Evolutionary conservation across 169 alveolate genomes (phyloP), one percentile per base, ranked within the genome.

Genomic region (Cryptosporidium parvum): DNA sequence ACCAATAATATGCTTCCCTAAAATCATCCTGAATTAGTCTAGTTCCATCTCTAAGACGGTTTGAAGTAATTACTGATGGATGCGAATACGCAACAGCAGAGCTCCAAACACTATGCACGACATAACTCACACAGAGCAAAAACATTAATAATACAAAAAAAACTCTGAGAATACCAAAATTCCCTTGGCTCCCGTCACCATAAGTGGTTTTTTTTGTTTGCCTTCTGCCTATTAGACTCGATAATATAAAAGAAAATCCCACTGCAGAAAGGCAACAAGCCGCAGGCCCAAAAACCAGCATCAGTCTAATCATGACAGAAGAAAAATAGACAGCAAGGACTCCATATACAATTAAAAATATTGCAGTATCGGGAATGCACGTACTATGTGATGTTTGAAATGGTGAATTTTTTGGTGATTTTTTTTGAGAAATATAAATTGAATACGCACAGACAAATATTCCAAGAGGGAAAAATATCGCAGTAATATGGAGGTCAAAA

Each of bases 1-100:
- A 91, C 99, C 99, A 98, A 91, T 97, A 96, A 93, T 98, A 98
- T 59, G 99, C 99, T 89, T 98, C 99, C 80, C 99, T 95, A 91
- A 97, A 97, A 91, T 98, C 99, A 92, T 98, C 99, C 56, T 96
- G 96, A 29, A 97, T 96, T 42, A 95, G 92, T 91, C 98, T 92
- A 29, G 94, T 92, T 69, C 99, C 99, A 69, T 95, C 94, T 62
- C 93, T 68, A 75, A 86, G 37, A 65, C 92, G 87, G 61, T 94
- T 93, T 16, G 98, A 95, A 69, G 96, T 91, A 56, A 97, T 96
- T 51, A 97, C 95, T 37, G 98, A 94, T 0, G 98, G 98, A 58
- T 96, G 95, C 0, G 98, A 95, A 91, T 96, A 96, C n/a, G 98
- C 97, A 48, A 95, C 97, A 18, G 98, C 96, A 12, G 97, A 97